Evolutionary conservation across 257 asterid genomes (phyloP), one percentile per base, ranked within the genome.

Genomic region (Nicotiana benthamiana): DNA sequence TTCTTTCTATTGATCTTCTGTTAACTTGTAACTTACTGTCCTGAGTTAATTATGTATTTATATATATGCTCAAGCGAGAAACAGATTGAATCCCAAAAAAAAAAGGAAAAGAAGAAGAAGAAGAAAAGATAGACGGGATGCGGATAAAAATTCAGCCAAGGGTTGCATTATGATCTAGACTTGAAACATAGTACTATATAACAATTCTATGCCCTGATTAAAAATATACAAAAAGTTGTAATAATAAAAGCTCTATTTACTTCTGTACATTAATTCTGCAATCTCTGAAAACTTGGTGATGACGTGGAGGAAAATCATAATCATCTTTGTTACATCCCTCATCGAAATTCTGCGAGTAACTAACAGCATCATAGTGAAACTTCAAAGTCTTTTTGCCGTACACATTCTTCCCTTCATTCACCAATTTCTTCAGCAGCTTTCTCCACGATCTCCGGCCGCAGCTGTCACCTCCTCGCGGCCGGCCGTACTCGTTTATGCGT

Each of bases 291-390:
- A 75, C 24, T 40, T 80, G 78, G 6, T 83, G 89, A 46, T 75
- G 80, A 48, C 83, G 86, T 15, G 83, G 82, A n/a, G 61, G 82
- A 17, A 85, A 89, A 7, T 85, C 88, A 59, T 91, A 89, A 7
- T 85, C 88, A 59, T 91, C 94, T 27, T 77, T 64, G 79, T 87
- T 91, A 86, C 85, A 80, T 1, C 98, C 98, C 28, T 94, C 97
- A 48, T 94, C 98, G 59, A 94, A 92, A 80, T 94, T 94, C 92
- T 89, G 97, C 0, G 97, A 86, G 60, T 94, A 94, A 87, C 97
- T 94, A 16, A 90, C 90, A 74, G 92, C 94, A 77, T 94, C 98
- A 87, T 94, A 94, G n/a, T 88, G 95, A 85, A 92, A 92, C 2
- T 85, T 91, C 10, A 57, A 34, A 1, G 87, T 86, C 82, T 85